A percentile compares a stretch with the other conserved stretches of the same genome.
These are phyloP conservation scores for Sphaerostilbella broomeana DNA, from an alignment of 2,329 filamentous ascomycete species.

Conservation along the genomic window DNA sequence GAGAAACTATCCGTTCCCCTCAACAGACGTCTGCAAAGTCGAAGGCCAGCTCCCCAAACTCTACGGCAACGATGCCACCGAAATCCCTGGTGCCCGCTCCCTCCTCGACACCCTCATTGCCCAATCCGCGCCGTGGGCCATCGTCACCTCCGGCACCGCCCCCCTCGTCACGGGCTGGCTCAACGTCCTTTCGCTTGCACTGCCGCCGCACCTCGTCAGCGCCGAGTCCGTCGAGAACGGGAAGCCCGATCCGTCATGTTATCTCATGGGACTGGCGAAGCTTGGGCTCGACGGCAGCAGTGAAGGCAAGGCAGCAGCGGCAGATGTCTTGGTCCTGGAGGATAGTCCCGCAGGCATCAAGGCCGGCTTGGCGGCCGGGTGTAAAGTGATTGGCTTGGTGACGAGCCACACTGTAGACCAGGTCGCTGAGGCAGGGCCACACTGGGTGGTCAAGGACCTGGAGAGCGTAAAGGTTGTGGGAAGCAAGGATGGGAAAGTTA, in stretches of 20 bases:
- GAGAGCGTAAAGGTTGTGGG: slow-evolving; percentile 61
- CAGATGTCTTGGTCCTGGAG: slow-evolving; percentile 68
- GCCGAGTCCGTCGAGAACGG: slow-evolving; percentile 70
- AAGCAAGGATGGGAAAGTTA: slow-evolving; percentile 50
- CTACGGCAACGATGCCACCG: slow-evolving; percentile 70
- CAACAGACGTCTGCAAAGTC: slow-evolving; percentile 68
- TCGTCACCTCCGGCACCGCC: slow-evolving; percentile 69
- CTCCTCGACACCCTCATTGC: slow-evolving; percentile 62
- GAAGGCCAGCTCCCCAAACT: slow-evolving; percentile 72
- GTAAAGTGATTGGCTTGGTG: slow-evolving; percentile 73
- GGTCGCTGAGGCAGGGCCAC: slow-evolving; percentile 68
- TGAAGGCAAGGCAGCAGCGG: slow-evolving; percentile 38
- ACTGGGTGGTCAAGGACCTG: slow-evolving; percentile 81
- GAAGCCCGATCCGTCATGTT: slow-evolving; percentile 73
- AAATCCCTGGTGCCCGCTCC: slow-evolving; percentile 74
- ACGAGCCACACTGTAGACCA: slow-evolving; percentile 75
- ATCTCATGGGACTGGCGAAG: slow-evolving; percentile 58
- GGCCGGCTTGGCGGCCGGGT: slow-evolving; percentile 80
- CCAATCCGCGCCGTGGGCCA: slow-evolving; percentile 68
- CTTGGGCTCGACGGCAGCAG: too few species aligned
- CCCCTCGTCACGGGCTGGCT: slow-evolving; percentile 69
- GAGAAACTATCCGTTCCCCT: background rate
- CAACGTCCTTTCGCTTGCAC: slow-evolving; percentile 55
- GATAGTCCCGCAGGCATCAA: slow-evolving; percentile 81
- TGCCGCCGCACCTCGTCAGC: slow-evolving; percentile 60